phyloP scores from a whole-genome alignment of 2,329 filamentous ascomycete genomes.

The Ophiognomonia clavigignenti-juglandacearum region DNA sequence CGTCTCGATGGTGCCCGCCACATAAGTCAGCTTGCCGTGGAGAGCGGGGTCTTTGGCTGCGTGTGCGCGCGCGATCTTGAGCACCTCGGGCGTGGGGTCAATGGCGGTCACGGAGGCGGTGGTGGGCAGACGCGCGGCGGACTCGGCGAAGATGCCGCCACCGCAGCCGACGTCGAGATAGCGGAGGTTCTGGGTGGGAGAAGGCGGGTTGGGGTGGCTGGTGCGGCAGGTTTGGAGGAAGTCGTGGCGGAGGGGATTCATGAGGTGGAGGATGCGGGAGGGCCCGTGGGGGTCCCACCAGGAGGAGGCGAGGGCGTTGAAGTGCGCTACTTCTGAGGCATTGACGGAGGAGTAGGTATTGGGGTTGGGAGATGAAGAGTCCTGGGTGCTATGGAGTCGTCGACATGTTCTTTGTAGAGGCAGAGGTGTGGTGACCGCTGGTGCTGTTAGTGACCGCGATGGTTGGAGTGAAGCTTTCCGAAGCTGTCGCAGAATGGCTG shows the following conservation, averaged over 20 bases:
- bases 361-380: not conserved
- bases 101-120: constrained; percentile 67
- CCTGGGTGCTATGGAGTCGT: not conserved
- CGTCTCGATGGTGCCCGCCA: constrained; percentile 72
- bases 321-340: constrained; percentile 84
- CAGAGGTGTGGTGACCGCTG: not conserved
- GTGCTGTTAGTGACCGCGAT: not conserved
- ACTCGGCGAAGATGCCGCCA: constrained; percentile 93
- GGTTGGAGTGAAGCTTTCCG: not conserved
- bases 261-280: constrained; percentile 87
- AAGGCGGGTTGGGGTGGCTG: constrained; percentile 39
- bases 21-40: constrained; percentile 60
- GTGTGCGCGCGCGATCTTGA: constrained; percentile 71
- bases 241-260: constrained; percentile 94
- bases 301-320: constrained; percentile 83
- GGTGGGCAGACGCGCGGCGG: constrained; percentile 62
- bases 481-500: constrained; percentile 7
- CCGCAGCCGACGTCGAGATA: constrained; percentile 95
- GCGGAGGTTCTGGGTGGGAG: constrained; percentile 40
- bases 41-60: constrained; percentile 69
- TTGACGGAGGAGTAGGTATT: constrained; percentile 67
- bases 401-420: constrained; percentile 7
- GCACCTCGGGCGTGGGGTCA: constrained; percentile 70
- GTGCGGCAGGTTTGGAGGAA: constrained; percentile 75
- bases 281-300: constrained; percentile 98